These are phyloP conservation scores for Paraphaeosphaeria minitans DNA, from an alignment of 2,329 filamentous ascomycete species.

Conservation along the genomic window DNA sequence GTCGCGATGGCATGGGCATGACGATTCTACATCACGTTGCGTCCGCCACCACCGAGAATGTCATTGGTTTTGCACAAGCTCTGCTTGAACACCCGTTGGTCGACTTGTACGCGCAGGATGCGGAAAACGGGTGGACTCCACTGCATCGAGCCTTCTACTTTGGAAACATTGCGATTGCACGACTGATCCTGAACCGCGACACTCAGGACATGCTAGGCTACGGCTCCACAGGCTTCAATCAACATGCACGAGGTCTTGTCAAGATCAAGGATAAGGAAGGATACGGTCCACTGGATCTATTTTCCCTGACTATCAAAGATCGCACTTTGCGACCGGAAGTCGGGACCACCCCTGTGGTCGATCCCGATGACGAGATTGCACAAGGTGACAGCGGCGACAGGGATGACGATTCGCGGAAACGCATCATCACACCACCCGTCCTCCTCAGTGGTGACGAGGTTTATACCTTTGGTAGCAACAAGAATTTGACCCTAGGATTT, in stretches of 20 bases:
- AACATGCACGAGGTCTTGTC: slow-evolving; percentile 75
- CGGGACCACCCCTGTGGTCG: slow-evolving; percentile 51
- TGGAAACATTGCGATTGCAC: slow-evolving; percentile 85
- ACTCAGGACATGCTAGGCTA: slow-evolving; percentile 68
- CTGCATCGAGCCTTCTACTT: slow-evolving; percentile 89
- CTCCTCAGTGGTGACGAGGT: slow-evolving; percentile 76
- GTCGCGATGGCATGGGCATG: slow-evolving; percentile 78
- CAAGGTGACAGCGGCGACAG: slow-evolving; percentile 52
- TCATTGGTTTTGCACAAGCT: slow-evolving; percentile 75
- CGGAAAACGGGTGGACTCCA: slow-evolving; percentile 94
- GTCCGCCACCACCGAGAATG: slow-evolving; percentile 72
- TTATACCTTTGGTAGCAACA: slow-evolving; percentile 95
- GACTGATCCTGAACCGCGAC: slow-evolving; percentile 80
- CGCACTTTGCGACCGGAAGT: slow-evolving; percentile 62
- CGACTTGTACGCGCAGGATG: slow-evolving; percentile 85
- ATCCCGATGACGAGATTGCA: slow-evolving; percentile 56
- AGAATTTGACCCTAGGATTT: slow-evolving; percentile 88
- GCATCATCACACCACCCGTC: slow-evolving; percentile 34
- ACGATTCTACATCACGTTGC: slow-evolving; percentile 85
- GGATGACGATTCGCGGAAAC: slow-evolving; percentile 36
- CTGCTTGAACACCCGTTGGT: slow-evolving; percentile 81
- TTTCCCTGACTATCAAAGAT: slow-evolving; percentile 82
- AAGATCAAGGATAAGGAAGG: slow-evolving; percentile 97
- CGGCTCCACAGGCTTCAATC: slow-evolving; percentile 61
- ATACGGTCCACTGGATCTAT: slow-evolving; percentile 92